Evolutionary conservation across 805 yeast species (phyloP), one percentile per base, ranked within the genome.

Genomic region (Candida orba): DNA sequence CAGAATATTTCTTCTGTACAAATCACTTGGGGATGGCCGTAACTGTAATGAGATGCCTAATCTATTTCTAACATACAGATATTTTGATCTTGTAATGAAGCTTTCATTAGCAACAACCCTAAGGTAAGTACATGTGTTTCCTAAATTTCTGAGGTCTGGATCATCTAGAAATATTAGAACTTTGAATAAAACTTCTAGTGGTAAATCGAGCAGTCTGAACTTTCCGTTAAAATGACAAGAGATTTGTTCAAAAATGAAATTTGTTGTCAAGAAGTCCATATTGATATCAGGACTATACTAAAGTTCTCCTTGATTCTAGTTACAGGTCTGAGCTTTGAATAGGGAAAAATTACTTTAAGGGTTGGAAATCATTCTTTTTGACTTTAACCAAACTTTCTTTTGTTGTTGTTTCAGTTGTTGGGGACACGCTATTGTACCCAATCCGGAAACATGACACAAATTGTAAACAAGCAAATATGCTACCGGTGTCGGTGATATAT

Each of bases 211-310:
- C n/a, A 55, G 38, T 32, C 52, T 41, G 40, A 55, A 55, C 3
- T 47, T 42, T 3, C 45, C 56, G 4, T 44, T 36, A 41, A 50
- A 51, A 18, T 41, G 34, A 2, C 22, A 36, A 5, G 44, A 24
- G 4, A 45, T 30, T 25, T 52, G 50, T 8, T 45, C 48, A 1
- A 39, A 29, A 8, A 23, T 18, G 41, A 55, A 55, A 46, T 52
- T 53, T 27, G 49, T 52, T 4, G 59, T 55, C 17, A 55, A 42
- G 34, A 52, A 55, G 43, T 55, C 53, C 59, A 55, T 55, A 10
- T 27, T 10, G 29, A 27, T 27, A 8, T 10, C 13, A 27, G 14
- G 27, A 10, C 13, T 10, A 10, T 3, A 27, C 14, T 6, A 10
- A 27, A 4, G 6, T 8, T 10, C 2, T 2, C 13, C 9, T 10